phyloP scores from a whole-genome alignment of 1,284 basidiomycete species.

The Malassezia caprae region DNA sequence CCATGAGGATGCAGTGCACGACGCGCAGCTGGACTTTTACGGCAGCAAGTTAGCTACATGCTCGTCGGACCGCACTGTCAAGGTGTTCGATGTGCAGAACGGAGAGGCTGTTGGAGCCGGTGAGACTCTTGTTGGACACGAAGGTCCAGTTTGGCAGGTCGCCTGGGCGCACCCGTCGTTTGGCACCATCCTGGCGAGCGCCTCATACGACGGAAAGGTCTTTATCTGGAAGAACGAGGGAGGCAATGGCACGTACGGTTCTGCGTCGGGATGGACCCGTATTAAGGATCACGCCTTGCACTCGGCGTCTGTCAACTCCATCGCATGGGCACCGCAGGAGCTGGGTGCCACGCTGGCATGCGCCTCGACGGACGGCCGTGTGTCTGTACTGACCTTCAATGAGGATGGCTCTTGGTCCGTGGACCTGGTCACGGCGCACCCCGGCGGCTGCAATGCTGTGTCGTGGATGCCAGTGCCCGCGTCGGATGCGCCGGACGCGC shows the following conservation, averaged over 20 bases:
- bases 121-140: constrained; percentile 55
- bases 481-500: constrained; percentile 44
- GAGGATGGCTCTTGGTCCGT: constrained; percentile 94
- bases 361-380: constrained; percentile 93
- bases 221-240: constrained; percentile 86
- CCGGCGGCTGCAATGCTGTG: constrained; percentile 90
- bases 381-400: constrained; percentile 94
- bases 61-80: constrained; percentile 87
- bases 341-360: constrained; percentile 92
- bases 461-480: constrained; percentile 72
- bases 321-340: constrained; percentile 96
- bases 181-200: constrained; percentile 88
- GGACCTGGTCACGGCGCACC: constrained; percentile 88
- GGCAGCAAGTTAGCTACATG: constrained; percentile 92
- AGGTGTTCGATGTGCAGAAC: constrained; percentile 87
- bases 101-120: constrained; percentile 61
- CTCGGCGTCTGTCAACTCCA: constrained; percentile 89
- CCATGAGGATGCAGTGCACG: constrained; percentile 56
- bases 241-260: constrained; percentile 19
- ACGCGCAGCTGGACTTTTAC: constrained; percentile 95
- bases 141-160: constrained; percentile 94
- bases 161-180: constrained; percentile 93
- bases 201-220: constrained; percentile 95
- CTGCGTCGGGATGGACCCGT: constrained; percentile 62
- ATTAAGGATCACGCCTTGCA: constrained; percentile 94